A percentile compares a stretch with the other conserved stretches of the same genome.
phyloP scores from a whole-genome alignment of 2,329 filamentous ascomycete genomes.

The Cercospora citrullina region DNA sequence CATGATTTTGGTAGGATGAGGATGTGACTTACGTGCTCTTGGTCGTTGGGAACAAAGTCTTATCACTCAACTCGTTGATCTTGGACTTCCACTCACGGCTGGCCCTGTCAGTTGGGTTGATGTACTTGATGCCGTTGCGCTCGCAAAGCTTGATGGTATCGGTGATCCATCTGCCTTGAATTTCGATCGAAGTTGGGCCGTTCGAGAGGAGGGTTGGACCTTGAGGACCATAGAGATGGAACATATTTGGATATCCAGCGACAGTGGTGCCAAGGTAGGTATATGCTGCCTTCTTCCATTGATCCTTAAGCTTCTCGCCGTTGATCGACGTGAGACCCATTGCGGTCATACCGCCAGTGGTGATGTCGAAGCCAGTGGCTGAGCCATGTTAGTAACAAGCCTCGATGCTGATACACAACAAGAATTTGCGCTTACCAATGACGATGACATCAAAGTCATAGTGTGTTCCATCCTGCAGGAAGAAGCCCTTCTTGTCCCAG shows the following conservation, averaged over 20 bases:
- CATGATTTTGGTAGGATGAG: not conserved
- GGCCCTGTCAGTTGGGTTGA: conserved; percentile 36
- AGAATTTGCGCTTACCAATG: no score
- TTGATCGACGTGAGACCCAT: conserved; percentile 43
- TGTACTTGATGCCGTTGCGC: conserved; percentile 33
- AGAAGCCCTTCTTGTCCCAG: conserved; percentile 34
- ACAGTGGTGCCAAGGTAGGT: conserved; percentile 49
- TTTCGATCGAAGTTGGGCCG: conserved; percentile 44
- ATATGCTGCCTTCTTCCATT: conserved; percentile 44
- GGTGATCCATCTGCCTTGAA: conserved; percentile 44
- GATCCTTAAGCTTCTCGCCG: conserved; percentile 36
- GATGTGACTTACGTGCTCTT: conserved; percentile 32
- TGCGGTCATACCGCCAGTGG: conserved; percentile 46
- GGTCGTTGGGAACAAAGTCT: conserved; percentile 35
- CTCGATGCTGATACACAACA: no score
- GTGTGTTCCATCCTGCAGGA: conserved; percentile 23
- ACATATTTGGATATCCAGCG: conserved; percentile 39
- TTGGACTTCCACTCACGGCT: conserved; percentile 35
- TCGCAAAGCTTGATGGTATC: conserved; percentile 33
- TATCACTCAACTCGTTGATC: conserved; percentile 34
- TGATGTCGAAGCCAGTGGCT: conserved; percentile 50
- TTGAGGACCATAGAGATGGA: conserved; percentile 43
- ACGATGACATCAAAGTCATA: conserved; percentile 45
- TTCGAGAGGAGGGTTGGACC: conserved; percentile 46
- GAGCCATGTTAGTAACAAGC: conserved; percentile 36